Percentiles rank a stretch among this genome's conserved stretches.
These are phyloP conservation scores for Musa troglodytarum DNA, from an alignment of 176 grass and related monocot species.

Conservation along the genomic window DNA sequence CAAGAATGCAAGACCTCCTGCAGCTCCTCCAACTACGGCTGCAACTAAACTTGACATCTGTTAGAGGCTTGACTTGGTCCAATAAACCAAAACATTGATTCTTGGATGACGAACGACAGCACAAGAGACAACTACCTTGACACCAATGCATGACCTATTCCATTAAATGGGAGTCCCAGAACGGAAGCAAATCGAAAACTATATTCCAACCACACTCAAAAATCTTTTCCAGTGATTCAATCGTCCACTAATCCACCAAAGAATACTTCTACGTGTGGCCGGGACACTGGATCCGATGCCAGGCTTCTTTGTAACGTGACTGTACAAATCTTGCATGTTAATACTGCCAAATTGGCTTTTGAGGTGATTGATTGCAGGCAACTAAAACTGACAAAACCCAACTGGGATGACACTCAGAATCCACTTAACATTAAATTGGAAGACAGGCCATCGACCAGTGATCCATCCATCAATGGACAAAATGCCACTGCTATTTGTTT, in stretches of 20 bases:
- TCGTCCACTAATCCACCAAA: not conserved
- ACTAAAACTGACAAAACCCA: not conserved
- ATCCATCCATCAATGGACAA: too few relatives aligned
- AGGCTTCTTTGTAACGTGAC: not conserved
- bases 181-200: not conserved
- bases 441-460: not conserved
- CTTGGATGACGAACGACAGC: not conserved
- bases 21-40: conserved; percentile 53
- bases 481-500: too few relatives aligned
- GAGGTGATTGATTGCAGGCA: not conserved
- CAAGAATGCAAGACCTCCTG: conserved; percentile 32
- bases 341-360: conserved; percentile 26
- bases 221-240: not conserved
- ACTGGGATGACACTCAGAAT: conserved; percentile 14
- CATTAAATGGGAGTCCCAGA: not conserved
- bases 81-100: conserved; percentile 55
- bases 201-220: not conserved
- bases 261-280: not conserved
- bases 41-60: conserved; percentile 53
- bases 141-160: not conserved
- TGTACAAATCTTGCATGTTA: conserved; percentile 9
- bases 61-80: conserved; percentile 6
- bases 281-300: conserved; percentile 20
- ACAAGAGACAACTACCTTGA: not conserved
- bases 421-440: conserved; percentile 14